phyloP scores from a whole-genome alignment of 352 stramenopile species.

The Aphanomyces stellatus region DNA sequence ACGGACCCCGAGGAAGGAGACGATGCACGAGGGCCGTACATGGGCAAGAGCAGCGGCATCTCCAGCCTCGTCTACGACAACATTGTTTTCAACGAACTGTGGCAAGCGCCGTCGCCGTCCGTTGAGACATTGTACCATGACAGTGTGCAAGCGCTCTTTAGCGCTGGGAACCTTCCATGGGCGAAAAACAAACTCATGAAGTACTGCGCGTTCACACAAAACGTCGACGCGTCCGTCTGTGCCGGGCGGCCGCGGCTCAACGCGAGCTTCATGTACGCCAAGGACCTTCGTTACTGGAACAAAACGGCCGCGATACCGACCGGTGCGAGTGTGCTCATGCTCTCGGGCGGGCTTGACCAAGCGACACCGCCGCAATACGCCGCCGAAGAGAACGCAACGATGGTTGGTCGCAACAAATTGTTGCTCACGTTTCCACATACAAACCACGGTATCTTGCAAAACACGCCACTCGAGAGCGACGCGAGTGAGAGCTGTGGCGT shows the following conservation, averaged over 20 bases:
- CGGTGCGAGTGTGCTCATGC: slow-evolving; percentile 26
- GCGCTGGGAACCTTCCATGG: slow-evolving; percentile 20
- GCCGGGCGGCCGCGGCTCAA: not conserved
- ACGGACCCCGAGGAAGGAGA: slow-evolving; percentile 21
- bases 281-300: slow-evolving; percentile 27
- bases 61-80: slow-evolving; percentile 33
- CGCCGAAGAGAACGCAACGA: slow-evolving; percentile 22
- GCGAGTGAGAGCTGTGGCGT: slow-evolving; percentile 13
- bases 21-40: slow-evolving; percentile 5
- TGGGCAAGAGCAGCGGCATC: not conserved
- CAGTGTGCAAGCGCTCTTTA: slow-evolving; percentile 30
- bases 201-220: not conserved
- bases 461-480: slow-evolving; percentile 23
- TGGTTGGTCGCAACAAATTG: slow-evolving; percentile 28
- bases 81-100: slow-evolving; percentile 27
- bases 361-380: slow-evolving; percentile 31
- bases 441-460: slow-evolving; percentile 29
- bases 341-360: slow-evolving; percentile 29
- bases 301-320: slow-evolving; percentile 21
- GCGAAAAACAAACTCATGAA: slow-evolving; percentile 22
- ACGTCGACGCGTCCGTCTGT: not conserved
- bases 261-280: slow-evolving; percentile 22
- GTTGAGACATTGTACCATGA: slow-evolving; percentile 15
- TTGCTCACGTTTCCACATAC: slow-evolving; percentile 36
- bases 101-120: slow-evolving; percentile 24